Percentiles rank a stretch among this genome's conserved stretches.
Conservation (phyloP, 306 rosid genomes). For the Citrullus amarus region DNA sequence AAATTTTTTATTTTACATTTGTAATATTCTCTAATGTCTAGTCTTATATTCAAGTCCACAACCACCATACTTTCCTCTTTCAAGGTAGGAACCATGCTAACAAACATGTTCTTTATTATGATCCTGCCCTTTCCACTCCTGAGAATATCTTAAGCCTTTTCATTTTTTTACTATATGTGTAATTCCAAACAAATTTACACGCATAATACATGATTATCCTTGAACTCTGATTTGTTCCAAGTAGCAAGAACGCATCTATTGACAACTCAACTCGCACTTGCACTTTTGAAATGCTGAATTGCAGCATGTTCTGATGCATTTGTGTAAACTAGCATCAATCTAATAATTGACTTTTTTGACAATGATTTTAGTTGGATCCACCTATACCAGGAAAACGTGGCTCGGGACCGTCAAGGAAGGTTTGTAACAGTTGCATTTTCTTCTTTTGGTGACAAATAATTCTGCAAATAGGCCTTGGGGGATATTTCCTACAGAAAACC, state of each 20-base stretch:
- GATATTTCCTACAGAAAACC: neutral
- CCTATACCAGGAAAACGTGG: conserved; percentile 67
- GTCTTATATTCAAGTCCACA: neutral
- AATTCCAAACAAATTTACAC: neutral
- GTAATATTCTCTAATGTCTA: neutral
- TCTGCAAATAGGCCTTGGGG: neutral
- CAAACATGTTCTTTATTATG: neutral
- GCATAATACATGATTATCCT: neutral
- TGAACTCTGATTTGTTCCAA: neutral
- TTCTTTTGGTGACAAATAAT: neutral
- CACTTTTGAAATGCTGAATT: neutral
- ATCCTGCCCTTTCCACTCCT: neutral
- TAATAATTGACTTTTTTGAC: conserved; percentile 8
- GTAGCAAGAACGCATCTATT: neutral
- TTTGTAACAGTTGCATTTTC: conserved; percentile 19
- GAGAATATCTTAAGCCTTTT: neutral
- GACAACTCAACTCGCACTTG: neutral
- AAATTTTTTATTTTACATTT: neutral
- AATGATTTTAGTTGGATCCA: conserved; percentile 57
- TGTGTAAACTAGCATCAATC: neutral
- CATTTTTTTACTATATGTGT: neutral
- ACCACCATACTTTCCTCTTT: neutral
- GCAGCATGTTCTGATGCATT: neutral
- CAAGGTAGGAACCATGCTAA: neutral
- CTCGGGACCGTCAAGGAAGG: conserved; percentile 89